Percentiles rank a stretch among this genome's conserved stretches.
phyloP scores from a whole-genome alignment of 805 yeast genomes.

The Ogataea thermomethanolica region DNA sequence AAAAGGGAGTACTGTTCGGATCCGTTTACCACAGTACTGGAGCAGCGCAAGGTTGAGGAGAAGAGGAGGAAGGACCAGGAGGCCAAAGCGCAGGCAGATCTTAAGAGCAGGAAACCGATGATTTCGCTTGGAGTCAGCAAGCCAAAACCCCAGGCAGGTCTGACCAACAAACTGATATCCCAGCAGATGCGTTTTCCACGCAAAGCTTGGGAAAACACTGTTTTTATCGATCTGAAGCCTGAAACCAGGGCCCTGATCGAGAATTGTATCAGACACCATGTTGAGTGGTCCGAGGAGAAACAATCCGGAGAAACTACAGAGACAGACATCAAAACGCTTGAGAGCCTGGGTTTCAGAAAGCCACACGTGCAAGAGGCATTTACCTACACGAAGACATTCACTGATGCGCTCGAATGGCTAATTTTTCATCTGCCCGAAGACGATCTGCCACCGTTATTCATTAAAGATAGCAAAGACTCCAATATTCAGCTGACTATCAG shows the following conservation, averaged over 20 bases:
- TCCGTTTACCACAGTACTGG: slow-evolving; percentile 72
- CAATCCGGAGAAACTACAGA: slow-evolving; percentile 13
- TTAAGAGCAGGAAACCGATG: slow-evolving; percentile 48
- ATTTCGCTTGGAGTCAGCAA: slow-evolving; percentile 33
- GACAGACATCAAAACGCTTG: slow-evolving; percentile 16
- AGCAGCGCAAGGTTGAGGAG: slow-evolving; percentile 45
- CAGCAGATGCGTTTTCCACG: slow-evolving; percentile 36
- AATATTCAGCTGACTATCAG: slow-evolving; percentile 54
- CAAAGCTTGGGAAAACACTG: slow-evolving; percentile 70
- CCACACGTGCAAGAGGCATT: slow-evolving; percentile 72
- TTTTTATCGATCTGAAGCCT: slow-evolving; percentile 64
- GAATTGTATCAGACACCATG: slow-evolving; percentile 50
- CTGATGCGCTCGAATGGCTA: slow-evolving; percentile 68
- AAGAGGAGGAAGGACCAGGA: slow-evolving; percentile 45
- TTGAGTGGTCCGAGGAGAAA: slow-evolving; percentile 46
- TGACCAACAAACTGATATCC: slow-evolving; percentile 5
- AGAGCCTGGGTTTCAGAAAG: slow-evolving; percentile 61
- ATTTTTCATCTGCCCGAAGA: slow-evolving; percentile 91
- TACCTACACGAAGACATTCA: slow-evolving; percentile 47
- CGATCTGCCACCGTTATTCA: slow-evolving; percentile 71
- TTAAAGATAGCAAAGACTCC: slow-evolving; percentile 54
- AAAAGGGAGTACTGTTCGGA: slow-evolving; percentile 57
- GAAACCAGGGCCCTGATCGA: slow-evolving; percentile 64
- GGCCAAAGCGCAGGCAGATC: slow-evolving; percentile 44
- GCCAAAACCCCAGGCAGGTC: slow-evolving; percentile 1